A percentile compares a stretch with the other conserved stretches of the same genome.
Evolutionary conservation across 2,329 filamentous ascomycete species (phyloP).

Genomic region (Fusarium nanum): DNA sequence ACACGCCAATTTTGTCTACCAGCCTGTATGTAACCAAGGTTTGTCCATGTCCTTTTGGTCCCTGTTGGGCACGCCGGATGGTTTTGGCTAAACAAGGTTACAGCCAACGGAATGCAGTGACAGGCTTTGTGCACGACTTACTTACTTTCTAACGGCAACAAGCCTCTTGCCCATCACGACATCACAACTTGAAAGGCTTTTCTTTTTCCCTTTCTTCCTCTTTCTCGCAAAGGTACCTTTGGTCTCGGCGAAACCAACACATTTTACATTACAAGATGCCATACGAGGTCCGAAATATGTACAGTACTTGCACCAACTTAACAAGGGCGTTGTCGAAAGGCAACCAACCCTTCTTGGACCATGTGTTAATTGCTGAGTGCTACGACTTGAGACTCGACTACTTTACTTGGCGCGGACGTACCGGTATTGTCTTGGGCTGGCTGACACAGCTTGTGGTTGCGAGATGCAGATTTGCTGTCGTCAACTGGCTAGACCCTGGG

Average conservation of each 20-base stretch:
- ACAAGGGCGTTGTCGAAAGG: slow-evolving; percentile 26
- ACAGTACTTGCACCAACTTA: slow-evolving; percentile 22
- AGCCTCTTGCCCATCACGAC: slow-evolving; percentile 34
- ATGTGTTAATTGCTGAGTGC: slow-evolving; percentile 41
- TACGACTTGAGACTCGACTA: slow-evolving; percentile 34
- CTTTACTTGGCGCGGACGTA: slow-evolving; percentile 28
- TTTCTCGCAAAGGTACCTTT: slow-evolving; percentile 20
- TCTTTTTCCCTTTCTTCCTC: background rate
- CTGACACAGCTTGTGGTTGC: slow-evolving; percentile 39
- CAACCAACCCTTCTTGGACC: slow-evolving; percentile 21
- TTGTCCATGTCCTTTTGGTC: slow-evolving; percentile 26
- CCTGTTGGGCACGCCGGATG: slow-evolving; percentile 23
- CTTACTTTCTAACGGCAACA: slow-evolving; percentile 38
- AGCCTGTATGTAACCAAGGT: slow-evolving; percentile 16
- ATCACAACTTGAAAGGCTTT: slow-evolving; percentile 19
- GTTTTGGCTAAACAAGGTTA: slow-evolving; percentile 33
- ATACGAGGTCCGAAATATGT: background rate
- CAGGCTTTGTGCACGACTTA: slow-evolving; percentile 30
- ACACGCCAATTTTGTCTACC: slow-evolving; percentile 15
- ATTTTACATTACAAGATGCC: background rate
- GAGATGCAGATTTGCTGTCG: slow-evolving; percentile 39
- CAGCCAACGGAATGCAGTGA: slow-evolving; percentile 35
- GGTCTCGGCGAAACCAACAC: slow-evolving; percentile 37
- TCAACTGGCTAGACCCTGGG: slow-evolving; percentile 40
- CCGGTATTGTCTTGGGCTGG: slow-evolving; percentile 34